Evolutionary conservation across 768 basidiomycete genomes (phyloP).

Genomic region (Sporobolomyces roseus): DNA sequence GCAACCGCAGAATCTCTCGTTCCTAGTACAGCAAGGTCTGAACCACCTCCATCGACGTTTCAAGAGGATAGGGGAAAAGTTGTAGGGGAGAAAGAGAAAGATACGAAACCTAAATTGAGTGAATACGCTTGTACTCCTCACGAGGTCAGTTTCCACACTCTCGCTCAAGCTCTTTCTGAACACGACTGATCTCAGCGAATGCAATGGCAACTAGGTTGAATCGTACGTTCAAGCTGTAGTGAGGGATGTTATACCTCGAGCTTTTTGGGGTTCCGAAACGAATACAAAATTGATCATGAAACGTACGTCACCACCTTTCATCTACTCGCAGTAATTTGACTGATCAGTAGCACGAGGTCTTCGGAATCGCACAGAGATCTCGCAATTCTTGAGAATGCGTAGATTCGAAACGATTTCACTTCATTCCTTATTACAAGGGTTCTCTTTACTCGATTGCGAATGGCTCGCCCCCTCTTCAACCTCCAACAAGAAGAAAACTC

Average conservation of each 20-base stretch:
- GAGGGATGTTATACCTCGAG: conserved; percentile 65
- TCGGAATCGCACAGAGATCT: conserved; percentile 9
- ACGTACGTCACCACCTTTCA: conserved; percentile 36
- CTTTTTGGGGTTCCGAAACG: conserved; percentile 65
- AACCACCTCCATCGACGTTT: too few relatives aligned
- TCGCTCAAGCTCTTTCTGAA: not conserved
- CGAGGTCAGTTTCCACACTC: conserved; percentile 55
- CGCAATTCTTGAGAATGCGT: conserved; percentile 61
- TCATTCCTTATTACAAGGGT: conserved; percentile 70
- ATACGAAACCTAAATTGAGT: conserved; percentile 68
- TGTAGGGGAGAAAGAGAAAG: conserved; percentile 45
- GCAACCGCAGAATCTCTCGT: too few relatives aligned
- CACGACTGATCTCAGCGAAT: not conserved
- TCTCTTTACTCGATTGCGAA: conserved; percentile 68
- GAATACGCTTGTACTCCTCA: conserved; percentile 66
- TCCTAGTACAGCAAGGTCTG: too few relatives aligned
- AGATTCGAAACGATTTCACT: conserved; percentile 77
- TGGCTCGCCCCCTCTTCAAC: conserved; percentile 64
- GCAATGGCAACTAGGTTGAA: conserved; percentile 57
- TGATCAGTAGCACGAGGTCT: too few relatives aligned
- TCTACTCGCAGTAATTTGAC: not conserved
- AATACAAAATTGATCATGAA: conserved; percentile 63
- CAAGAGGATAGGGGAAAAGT: too few relatives aligned
- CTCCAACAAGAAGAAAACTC: too few relatives aligned
- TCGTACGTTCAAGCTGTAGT: conserved; percentile 64